Percentiles rank a stretch among this genome's conserved stretches.
phyloP scores from a whole-genome alignment of 2,329 filamentous ascomycete species.

The Monilinia vaccinii-corymbosi region DNA sequence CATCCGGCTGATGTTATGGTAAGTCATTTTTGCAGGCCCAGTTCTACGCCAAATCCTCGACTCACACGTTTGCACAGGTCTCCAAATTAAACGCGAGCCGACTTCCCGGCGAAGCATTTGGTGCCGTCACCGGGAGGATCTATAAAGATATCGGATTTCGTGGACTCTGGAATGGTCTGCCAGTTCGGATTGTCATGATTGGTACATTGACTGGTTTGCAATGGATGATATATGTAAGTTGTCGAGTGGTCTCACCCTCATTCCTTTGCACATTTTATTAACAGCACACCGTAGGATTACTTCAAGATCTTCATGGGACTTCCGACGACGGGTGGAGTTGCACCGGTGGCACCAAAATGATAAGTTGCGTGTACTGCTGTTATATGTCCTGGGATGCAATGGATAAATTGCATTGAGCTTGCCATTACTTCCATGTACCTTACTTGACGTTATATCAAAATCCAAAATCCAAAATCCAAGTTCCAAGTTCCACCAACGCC shows the following conservation, averaged over 20 bases:
- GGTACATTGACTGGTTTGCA: constrained; percentile 63
- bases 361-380: too few species aligned
- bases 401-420: too few species aligned
- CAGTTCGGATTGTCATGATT: constrained; percentile 56
- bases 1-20: constrained; percentile 86
- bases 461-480: too few species aligned
- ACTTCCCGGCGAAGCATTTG: constrained; percentile 67
- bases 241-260: not conserved
- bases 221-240: constrained; percentile 78
- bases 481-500: too few species aligned
- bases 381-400: too few species aligned
- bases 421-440: too few species aligned
- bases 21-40: not conserved
- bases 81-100: constrained; percentile 82
- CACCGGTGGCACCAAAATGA: constrained; percentile 16
- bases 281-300: constrained; percentile 49
- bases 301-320: constrained; percentile 88
- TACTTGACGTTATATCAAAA: too few species aligned
- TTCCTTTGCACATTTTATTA: not conserved
- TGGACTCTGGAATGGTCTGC: constrained; percentile 88
- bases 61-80: constrained; percentile 13
- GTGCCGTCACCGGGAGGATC: constrained; percentile 66
- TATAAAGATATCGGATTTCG: constrained; percentile 79
- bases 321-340: constrained; percentile 65
- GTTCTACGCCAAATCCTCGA: too few species aligned